Conservation (phyloP, 1,139 yeast genomes). For the Protomyces pachydermus region DNA sequence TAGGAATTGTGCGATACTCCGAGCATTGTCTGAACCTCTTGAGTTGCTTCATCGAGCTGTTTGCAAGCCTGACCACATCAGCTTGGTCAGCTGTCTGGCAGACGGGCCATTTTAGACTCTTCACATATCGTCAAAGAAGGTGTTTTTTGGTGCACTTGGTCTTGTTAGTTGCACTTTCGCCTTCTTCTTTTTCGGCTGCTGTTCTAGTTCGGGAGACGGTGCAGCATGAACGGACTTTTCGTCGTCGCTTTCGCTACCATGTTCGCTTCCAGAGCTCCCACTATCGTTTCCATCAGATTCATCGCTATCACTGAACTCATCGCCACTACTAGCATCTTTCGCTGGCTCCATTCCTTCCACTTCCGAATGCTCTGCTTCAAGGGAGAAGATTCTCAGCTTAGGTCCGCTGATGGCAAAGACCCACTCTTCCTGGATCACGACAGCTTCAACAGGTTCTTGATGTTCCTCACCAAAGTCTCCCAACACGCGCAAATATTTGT, state of each 20-base stretch:
- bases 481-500: constrained; percentile 1
- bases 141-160: constrained; percentile 1
- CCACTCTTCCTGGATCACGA: constrained; percentile 1
- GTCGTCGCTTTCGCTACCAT: background rate
- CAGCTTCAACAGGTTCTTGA: constrained; percentile 19
- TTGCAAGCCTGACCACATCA: no score
- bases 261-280: background rate
- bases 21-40: no score
- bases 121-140: constrained; percentile 18
- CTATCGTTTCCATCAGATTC: background rate
- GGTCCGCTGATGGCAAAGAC: constrained; percentile 17
- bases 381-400: constrained; percentile 1
- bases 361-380: background rate
- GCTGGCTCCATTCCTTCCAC: background rate
- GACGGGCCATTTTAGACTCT: no score
- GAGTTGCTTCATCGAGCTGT: no score
- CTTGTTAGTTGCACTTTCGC: background rate
- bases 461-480: constrained; percentile 10
- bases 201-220: background rate
- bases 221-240: background rate
- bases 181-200: constrained; percentile 3
- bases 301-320: background rate
- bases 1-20: no score
- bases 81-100: no score
- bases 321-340: background rate